Evolutionary conservation across 352 stramenopile genomes (phyloP), one percentile per base, ranked within the genome.

Genomic region (Globisporangium polare): DNA sequence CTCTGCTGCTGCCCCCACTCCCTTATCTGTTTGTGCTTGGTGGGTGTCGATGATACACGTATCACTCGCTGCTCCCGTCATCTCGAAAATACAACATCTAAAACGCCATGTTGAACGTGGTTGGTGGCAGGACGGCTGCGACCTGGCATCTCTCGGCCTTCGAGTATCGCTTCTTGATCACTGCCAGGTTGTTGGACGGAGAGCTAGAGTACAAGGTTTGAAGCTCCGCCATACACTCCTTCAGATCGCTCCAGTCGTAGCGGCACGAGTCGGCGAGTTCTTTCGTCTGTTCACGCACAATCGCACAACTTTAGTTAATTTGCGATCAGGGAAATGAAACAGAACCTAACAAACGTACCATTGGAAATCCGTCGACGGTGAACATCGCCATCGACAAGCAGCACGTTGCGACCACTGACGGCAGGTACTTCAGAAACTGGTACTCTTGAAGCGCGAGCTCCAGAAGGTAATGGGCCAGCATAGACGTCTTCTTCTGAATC

Each of bases 131-230:
- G 39, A 93, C 75, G 47, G 73, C 73, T 27, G 84, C 84, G 50
- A 95, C 86, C 67, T 95, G 80, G 67, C 78, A 89, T 33, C 86
- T 67, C 57, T 95, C 86, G 29, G 85, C 76, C 61, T 93, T 92
- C 35, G 86, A 93, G 77, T 95, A 95, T 54, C 86, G 83, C 67
- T 95, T 95, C 72, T 93, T 93, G 67, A 95, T 92, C 60, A 95
- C 86, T 29, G 83, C 83, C 53, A 95, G 59, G 52, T 89, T 90
- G 72, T 91, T 91, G 20, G 81, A 88, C 56, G 84, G 83, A 22
- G 86, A 90, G 57, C 77, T 83, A 55, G 79, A 88, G 70, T 93
- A 95, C 59, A 95, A 64, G 51, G 77, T 87, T 62, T 92, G 78
- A 49, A 95, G 75, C 63, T 93, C 80, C 39, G 61, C 64, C 83